Evolutionary conservation across 140 eudicot species (phyloP).

Genomic region (Erigeron philadelphicus): DNA sequence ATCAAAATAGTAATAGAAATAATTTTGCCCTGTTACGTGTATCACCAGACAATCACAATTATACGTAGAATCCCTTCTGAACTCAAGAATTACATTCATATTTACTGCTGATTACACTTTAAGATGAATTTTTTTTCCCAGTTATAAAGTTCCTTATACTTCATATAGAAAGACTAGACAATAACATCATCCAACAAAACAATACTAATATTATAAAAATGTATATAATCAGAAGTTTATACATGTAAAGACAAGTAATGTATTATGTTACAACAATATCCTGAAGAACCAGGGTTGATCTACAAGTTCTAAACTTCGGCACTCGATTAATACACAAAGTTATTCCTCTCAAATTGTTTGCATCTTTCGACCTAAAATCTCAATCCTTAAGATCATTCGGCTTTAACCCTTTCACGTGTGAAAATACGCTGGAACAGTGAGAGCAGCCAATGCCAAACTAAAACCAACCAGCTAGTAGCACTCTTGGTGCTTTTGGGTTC

Average conservation of each 20-base stretch:
- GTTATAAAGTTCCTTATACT: too few species aligned
- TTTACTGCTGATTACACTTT: too few species aligned
- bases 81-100: too few species aligned
- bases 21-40: too few species aligned
- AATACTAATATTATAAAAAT: too few species aligned
- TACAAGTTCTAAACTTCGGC: conserved; percentile 1
- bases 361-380: conserved; percentile 1
- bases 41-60: too few species aligned
- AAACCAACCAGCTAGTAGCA: conserved; percentile 44
- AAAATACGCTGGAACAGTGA: conserved; percentile 52
- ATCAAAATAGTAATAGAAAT: too few species aligned
- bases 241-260: not conserved
- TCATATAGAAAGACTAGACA: too few species aligned
- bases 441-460: conserved; percentile 74
- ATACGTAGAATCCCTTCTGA: too few species aligned
- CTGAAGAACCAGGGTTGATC: conserved; percentile 7
- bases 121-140: too few species aligned
- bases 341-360: not conserved
- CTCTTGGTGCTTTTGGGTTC: conserved; percentile 53
- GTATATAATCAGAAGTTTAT: too few species aligned
- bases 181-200: too few species aligned
- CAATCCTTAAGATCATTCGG: conserved; percentile 33
- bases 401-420: conserved; percentile 42
- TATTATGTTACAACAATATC: conserved; percentile 13
- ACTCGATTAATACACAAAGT: conserved; percentile 5